Evolutionary conservation across 352 stramenopile genomes (phyloP).

Genomic region (Pythium brachiatum): DNA sequence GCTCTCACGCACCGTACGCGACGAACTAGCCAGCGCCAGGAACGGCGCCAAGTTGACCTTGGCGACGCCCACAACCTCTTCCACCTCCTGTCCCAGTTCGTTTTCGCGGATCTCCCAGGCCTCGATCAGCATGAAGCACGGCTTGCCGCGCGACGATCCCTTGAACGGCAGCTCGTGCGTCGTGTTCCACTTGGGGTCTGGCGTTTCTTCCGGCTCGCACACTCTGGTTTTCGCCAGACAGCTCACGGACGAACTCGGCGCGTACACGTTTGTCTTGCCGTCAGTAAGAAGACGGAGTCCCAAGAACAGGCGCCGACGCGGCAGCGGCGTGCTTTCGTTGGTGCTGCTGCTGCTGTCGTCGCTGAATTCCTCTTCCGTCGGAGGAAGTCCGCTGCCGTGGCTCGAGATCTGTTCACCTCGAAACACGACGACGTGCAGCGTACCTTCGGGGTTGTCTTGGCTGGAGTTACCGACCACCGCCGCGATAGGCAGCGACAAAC

Average conservation of each 20-base stretch:
- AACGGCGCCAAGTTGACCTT: slow-evolving; percentile 89
- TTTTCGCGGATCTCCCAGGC: slow-evolving; percentile 66
- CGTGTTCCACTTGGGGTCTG: slow-evolving; percentile 80
- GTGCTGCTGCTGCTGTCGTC: slow-evolving; percentile 43
- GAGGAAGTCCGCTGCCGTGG: slow-evolving; percentile 32
- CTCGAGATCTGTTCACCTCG: slow-evolving; percentile 82
- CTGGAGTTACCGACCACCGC: slow-evolving; percentile 74
- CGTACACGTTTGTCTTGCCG: slow-evolving; percentile 88
- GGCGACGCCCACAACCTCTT: slow-evolving; percentile 77
- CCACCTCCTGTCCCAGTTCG: slow-evolving; percentile 37
- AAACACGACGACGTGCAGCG: slow-evolving; percentile 73
- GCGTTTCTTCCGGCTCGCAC: slow-evolving; percentile 50
- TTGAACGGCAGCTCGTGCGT: slow-evolving; percentile 71
- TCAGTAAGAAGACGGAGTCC: slow-evolving; percentile 73
- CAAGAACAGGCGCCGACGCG: slow-evolving; percentile 51
- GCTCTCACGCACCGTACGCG: slow-evolving; percentile 76
- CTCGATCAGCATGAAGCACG: slow-evolving; percentile 87
- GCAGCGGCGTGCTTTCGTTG: slow-evolving; percentile 38
- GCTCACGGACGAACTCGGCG: slow-evolving; percentile 67
- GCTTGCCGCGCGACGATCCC: slow-evolving; percentile 68
- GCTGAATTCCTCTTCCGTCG: slow-evolving; percentile 48
- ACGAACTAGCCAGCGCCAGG: slow-evolving; percentile 76
- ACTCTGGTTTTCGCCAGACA: slow-evolving; percentile 68
- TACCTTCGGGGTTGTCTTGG: slow-evolving; percentile 77
- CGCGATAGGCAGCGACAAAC: slow-evolving; percentile 79